These are phyloP conservation scores for Fusarium duplospermum DNA, from an alignment of 2,329 filamentous ascomycete genomes.

Conservation along the genomic window DNA sequence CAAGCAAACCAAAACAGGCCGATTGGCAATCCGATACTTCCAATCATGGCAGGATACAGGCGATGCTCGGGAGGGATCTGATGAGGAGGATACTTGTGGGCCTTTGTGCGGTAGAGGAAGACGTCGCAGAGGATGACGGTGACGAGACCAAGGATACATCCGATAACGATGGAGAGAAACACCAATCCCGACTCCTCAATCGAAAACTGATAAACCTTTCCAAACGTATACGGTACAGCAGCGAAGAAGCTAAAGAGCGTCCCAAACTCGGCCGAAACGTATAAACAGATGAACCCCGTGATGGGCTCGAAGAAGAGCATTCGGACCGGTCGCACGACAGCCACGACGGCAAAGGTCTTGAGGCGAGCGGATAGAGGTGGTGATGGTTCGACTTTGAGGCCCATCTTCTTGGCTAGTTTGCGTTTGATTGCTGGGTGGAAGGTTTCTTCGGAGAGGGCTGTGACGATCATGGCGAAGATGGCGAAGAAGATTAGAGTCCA, in stretches of 20 bases:
- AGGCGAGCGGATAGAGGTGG: constrained; percentile 37
- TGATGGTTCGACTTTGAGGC: constrained; percentile 39
- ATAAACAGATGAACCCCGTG: constrained; percentile 65
- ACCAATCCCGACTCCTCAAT: constrained; percentile 57
- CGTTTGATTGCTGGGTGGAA: constrained; percentile 64
- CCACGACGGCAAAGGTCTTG: constrained; percentile 53
- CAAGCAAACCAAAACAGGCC: constrained; percentile 72
- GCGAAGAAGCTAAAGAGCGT: constrained; percentile 66
- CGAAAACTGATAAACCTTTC: constrained; percentile 57
- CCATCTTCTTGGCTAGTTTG: constrained; percentile 52
- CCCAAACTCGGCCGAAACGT: constrained; percentile 63
- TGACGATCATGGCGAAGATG: constrained; percentile 49
- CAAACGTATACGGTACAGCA: constrained; percentile 62
- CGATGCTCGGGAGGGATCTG: constrained; percentile 65
- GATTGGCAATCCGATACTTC: constrained; percentile 63
- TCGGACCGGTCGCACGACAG: constrained; percentile 62
- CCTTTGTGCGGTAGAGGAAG: constrained; percentile 55
- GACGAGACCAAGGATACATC: constrained; percentile 56
- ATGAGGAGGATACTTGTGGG: constrained; percentile 46
- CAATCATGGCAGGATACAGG: constrained; percentile 69
- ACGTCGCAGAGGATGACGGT: constrained; percentile 56
- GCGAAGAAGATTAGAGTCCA: constrained; percentile 62
- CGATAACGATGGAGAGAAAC: constrained; percentile 59
- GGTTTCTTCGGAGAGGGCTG: constrained; percentile 63
- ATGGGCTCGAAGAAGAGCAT: constrained; percentile 74